Percentiles rank a stretch among this genome's conserved stretches.
phyloP scores from a whole-genome alignment of 2,329 filamentous ascomycete species.

The Capronia coronata region DNA sequence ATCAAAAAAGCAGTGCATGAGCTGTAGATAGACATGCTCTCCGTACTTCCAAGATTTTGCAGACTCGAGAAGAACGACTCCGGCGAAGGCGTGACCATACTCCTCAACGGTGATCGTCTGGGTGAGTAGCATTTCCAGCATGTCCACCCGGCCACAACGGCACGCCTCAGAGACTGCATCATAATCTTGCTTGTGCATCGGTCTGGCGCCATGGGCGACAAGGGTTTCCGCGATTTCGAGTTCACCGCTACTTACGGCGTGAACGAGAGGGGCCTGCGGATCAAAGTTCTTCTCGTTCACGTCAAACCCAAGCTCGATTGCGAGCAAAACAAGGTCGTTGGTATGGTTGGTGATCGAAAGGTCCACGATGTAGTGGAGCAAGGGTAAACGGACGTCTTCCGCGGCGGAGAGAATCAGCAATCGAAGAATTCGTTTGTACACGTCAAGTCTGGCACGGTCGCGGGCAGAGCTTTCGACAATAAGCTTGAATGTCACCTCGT shows the following conservation, averaged over 20 bases:
- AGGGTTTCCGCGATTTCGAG: background rate
- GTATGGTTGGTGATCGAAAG: background rate
- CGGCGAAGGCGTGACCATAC: conserved; percentile 4
- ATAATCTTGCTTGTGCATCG: background rate
- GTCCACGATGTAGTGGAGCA: conserved; percentile 1
- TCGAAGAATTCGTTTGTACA: background rate
- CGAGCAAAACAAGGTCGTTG: background rate
- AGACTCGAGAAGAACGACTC: background rate
- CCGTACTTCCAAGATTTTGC: background rate
- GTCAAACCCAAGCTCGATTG: conserved; percentile 3
- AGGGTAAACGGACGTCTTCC: background rate
- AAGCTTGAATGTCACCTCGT: background rate
- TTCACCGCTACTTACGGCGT: background rate
- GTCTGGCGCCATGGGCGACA: conserved; percentile 4
- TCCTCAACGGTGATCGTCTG: background rate
- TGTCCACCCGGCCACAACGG: background rate
- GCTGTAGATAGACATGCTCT: background rate
- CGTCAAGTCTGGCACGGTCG: background rate
- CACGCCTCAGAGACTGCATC: conserved; percentile 6
- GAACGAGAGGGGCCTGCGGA: background rate
- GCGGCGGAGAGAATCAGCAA: background rate
- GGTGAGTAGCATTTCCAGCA: conserved; percentile 1
- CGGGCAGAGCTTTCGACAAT: background rate
- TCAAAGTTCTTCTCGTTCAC: background rate
- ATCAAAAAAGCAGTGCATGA: background rate